Evolutionary conservation across 1,284 basidiomycete genomes (phyloP).

Genomic region (Inonotus obliquus): DNA sequence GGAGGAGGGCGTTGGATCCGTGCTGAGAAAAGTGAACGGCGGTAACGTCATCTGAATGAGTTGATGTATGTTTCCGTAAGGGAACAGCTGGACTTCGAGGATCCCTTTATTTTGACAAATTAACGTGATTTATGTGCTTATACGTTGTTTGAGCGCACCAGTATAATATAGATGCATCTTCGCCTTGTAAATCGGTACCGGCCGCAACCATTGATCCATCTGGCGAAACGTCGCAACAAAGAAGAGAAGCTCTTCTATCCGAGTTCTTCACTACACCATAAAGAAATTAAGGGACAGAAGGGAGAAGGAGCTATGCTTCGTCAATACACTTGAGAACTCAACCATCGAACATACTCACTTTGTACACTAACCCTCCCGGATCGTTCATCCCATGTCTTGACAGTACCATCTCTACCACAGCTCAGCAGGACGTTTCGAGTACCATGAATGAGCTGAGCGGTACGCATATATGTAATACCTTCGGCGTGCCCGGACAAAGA

Average conservation of each 20-base stretch:
- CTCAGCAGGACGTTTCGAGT: conserved; percentile 43
- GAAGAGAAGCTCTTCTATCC: conserved; percentile 41
- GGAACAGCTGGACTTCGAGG: conserved; percentile 47
- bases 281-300: conserved; percentile 17
- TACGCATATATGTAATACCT: conserved; percentile 47
- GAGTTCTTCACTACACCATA: conserved; percentile 40
- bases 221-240: conserved; percentile 64
- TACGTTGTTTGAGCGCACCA: conserved; percentile 43
- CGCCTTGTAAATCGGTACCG: conserved; percentile 63
- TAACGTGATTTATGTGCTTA: neutral
- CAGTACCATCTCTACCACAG: conserved; percentile 57
- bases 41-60: conserved; percentile 78
- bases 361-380: conserved; percentile 46
- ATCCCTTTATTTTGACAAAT: conserved; percentile 42
- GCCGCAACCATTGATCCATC: conserved; percentile 65
- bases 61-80: conserved; percentile 50
- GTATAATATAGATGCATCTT: conserved; percentile 68
- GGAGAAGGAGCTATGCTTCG: conserved; percentile 35
- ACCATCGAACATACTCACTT: conserved; percentile 42
- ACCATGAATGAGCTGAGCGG: conserved; percentile 32
- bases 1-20: conserved; percentile 37
- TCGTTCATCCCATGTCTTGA: conserved; percentile 69
- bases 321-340: conserved; percentile 29
- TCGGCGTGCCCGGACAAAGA: conserved; percentile 50
- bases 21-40: conserved; percentile 48